A percentile compares a stretch with the other conserved stretches of the same genome.
These are phyloP conservation scores for Leishmania amazonensis DNA, from an alignment of 208 protist species.

Conservation along the genomic window DNA sequence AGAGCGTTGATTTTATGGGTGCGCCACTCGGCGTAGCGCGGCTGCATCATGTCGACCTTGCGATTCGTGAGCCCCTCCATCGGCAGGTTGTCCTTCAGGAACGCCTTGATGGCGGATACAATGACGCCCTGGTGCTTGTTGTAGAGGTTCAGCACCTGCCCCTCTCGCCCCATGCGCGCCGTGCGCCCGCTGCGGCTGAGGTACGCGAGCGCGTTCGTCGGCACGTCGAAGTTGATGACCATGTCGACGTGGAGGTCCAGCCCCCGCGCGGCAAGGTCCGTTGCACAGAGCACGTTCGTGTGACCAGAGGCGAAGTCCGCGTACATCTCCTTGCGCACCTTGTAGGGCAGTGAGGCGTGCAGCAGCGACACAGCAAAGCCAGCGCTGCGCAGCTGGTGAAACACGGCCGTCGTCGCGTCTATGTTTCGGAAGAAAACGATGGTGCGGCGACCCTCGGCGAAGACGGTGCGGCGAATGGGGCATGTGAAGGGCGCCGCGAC, in stretches of 20 bases:
- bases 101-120: constrained; percentile 64
- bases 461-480: constrained; percentile 61
- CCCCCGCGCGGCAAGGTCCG: constrained; percentile 87
- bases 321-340: constrained; percentile 68
- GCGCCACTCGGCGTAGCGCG: constrained; percentile 83
- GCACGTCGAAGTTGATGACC: constrained; percentile 89
- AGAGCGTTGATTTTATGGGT: constrained; percentile 80
- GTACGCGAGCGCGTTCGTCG: constrained; percentile 79
- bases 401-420: constrained; percentile 76
- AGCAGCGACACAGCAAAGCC: constrained; percentile 74
- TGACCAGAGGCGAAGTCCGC: constrained; percentile 73
- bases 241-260: constrained; percentile 85
- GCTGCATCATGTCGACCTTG: constrained; percentile 62
- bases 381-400: constrained; percentile 60
- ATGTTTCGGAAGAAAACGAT: constrained; percentile 78
- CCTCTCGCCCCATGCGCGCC: constrained; percentile 73
- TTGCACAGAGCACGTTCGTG: constrained; percentile 91
- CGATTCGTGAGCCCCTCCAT: constrained; percentile 74
- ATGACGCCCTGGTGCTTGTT: constrained; percentile 80
- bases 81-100: constrained; percentile 51
- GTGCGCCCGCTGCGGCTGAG: constrained; percentile 73
- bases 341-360: constrained; percentile 66
- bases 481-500: constrained; percentile 78
- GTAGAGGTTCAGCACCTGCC: constrained; percentile 74
- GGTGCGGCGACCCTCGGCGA: constrained; percentile 55